These are phyloP conservation scores for Punctularia strigosozonata DNA, from an alignment of 768 basidiomycete species.

Conservation along the genomic window DNA sequence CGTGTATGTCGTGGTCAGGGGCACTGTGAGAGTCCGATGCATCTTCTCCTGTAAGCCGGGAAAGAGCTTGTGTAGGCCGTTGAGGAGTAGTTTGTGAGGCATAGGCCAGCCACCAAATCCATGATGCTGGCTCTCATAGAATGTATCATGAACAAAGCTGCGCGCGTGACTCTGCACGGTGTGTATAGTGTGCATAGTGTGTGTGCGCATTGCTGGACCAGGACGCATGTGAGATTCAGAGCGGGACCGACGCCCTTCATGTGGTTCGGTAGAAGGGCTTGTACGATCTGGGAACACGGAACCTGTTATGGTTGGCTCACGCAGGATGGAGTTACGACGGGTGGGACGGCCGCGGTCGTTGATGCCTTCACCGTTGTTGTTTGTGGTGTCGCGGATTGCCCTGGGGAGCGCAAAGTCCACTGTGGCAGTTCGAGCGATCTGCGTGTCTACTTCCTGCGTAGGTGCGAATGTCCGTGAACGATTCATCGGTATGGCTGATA, in stretches of 20 bases:
- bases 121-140: slow-evolving; percentile 28
- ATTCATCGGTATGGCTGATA: slow-evolving; percentile 1
- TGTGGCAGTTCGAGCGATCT: slow-evolving; percentile 1
- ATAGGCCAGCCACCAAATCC: slow-evolving; percentile 70
- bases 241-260: no score
- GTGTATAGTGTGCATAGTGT: slow-evolving; percentile 6
- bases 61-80: slow-evolving; percentile 42
- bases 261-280: no score
- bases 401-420: slow-evolving; percentile 4
- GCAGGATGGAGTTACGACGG: no score
- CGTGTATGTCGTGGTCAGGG: slow-evolving; percentile 45
- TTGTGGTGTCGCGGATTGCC: slow-evolving; percentile 6
- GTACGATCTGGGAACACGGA: no score
- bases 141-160: slow-evolving; percentile 7
- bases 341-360: no score
- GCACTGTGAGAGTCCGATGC: slow-evolving; percentile 65
- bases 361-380: no score
- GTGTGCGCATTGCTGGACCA: no score
- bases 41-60: slow-evolving; percentile 50
- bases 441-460: slow-evolving; percentile 2
- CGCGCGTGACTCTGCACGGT: slow-evolving; percentile 10
- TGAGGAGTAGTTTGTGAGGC: slow-evolving; percentile 42
- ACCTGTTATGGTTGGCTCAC: no score
- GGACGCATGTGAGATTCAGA: no score
- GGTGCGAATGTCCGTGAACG: neutral